phyloP scores from a whole-genome alignment of 345 rosid genomes.

The Camelina sativa region DNA sequence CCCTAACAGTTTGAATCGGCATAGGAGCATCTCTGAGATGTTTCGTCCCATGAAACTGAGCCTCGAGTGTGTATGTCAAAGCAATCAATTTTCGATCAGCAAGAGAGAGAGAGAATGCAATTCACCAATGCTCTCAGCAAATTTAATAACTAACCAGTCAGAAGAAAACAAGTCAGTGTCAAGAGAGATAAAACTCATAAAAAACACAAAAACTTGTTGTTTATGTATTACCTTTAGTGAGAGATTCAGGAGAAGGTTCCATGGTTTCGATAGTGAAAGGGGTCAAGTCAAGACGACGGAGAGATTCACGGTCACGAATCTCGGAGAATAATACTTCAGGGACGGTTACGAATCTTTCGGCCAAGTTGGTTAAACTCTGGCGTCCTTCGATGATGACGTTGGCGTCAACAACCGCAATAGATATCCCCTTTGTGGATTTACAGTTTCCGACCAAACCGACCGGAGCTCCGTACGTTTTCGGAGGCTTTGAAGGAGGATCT shows the following conservation, averaged over 20 bases:
- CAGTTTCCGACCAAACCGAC: constrained; percentile 59
- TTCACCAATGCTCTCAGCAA: constrained; percentile 88
- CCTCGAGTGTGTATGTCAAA: constrained; percentile 73
- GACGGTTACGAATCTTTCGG: constrained; percentile 80
- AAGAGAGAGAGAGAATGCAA: constrained; percentile 65
- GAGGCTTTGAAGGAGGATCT: constrained; percentile 42
- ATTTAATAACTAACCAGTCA: not conserved
- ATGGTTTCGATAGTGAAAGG: constrained; percentile 57
- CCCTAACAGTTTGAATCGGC: constrained; percentile 69
- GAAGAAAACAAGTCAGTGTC: not conserved
- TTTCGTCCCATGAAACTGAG: constrained; percentile 74
- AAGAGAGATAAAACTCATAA: not conserved
- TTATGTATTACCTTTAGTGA: constrained; percentile 67
- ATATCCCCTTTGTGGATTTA: constrained; percentile 71
- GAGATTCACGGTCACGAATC: constrained; percentile 81
- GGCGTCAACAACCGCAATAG: constrained; percentile 79
- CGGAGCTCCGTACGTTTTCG: constrained; percentile 17
- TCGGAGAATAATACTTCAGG: constrained; percentile 72
- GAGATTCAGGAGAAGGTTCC: constrained; percentile 85
- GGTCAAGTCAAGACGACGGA: constrained; percentile 64
- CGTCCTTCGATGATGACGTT: constrained; percentile 75
- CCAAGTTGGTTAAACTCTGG: constrained; percentile 50
- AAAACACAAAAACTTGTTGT: not conserved
- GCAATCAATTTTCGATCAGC: constrained; percentile 87
- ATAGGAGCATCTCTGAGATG: constrained; percentile 78